phyloP scores from a whole-genome alignment of 345 rosid species.

The Sisymbrium irio region DNA sequence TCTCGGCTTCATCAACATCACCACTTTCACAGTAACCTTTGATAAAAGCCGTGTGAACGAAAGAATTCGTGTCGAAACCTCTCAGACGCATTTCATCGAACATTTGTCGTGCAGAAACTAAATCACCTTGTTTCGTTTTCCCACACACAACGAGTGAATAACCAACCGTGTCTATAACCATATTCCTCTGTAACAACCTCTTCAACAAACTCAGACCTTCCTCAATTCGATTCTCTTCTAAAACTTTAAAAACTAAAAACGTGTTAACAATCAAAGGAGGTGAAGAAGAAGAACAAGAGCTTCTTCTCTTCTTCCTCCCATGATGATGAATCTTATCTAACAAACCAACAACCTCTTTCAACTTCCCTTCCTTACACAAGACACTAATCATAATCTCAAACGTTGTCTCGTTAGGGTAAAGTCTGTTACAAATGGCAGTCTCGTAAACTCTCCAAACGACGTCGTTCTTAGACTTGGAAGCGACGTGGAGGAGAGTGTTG shows the following conservation, averaged over 20 bases:
- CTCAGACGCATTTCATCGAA: constrained; percentile 70
- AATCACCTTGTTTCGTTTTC: constrained; percentile 41
- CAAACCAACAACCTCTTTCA: constrained; percentile 47
- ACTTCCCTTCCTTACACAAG: constrained; percentile 72
- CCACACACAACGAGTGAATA: constrained; percentile 60
- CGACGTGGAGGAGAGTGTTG: constrained; percentile 56
- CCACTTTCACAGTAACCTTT: constrained; percentile 44
- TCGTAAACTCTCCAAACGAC: constrained; percentile 75
- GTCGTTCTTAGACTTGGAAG: constrained; percentile 49
- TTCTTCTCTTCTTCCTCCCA: constrained; percentile 68
- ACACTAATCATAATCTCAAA: constrained; percentile 48
- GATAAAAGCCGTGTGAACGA: constrained; percentile 54
- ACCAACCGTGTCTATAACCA: constrained; percentile 64
- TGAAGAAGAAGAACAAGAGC: constrained; percentile 33
- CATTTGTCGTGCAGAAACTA: constrained; percentile 49
- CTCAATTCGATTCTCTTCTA: constrained; percentile 53
- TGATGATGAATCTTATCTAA: constrained; percentile 59
- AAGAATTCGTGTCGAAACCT: constrained; percentile 57
- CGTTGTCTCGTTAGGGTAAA: constrained; percentile 53
- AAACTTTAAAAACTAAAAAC: constrained; percentile 46
- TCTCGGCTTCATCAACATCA: constrained; percentile 45
- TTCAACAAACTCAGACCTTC: constrained; percentile 53
- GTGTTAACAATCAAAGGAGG: constrained; percentile 64
- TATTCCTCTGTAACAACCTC: constrained; percentile 65
- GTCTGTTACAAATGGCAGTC: constrained; percentile 48